Evolutionary conservation across 2,329 filamentous ascomycete genomes (phyloP).

Genomic region (Talaromyces funiculosus): DNA sequence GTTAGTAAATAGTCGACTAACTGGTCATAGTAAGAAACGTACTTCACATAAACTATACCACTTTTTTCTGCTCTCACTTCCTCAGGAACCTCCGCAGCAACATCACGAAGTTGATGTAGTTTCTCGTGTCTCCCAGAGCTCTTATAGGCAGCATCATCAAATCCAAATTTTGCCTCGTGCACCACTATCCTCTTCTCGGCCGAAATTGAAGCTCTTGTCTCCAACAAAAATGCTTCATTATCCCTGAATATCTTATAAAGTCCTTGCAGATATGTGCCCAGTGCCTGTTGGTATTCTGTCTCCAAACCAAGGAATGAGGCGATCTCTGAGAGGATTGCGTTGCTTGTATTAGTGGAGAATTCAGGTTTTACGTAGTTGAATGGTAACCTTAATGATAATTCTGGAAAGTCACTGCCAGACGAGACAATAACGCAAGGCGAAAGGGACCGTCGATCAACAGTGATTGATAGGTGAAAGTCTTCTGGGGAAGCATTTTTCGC

Average conservation of each 20-base stretch:
- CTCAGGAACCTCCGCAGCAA: conserved; percentile 46
- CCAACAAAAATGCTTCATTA: conserved; percentile 61
- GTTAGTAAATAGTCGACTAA: not conserved
- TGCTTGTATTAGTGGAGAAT: conserved; percentile 34
- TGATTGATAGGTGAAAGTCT: conserved; percentile 55
- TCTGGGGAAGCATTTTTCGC: conserved; percentile 31
- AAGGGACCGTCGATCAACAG: conserved; percentile 57
- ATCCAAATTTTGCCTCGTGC: conserved; percentile 54
- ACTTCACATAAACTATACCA: conserved; percentile 74
- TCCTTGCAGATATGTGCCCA: conserved; percentile 47
- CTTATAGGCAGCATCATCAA: conserved; percentile 65
- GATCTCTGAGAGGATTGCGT: conserved; percentile 34
- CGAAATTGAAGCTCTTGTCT: conserved; percentile 45
- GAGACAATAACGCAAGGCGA: conserved; percentile 61
- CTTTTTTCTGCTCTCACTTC: conserved; percentile 60
- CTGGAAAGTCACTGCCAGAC: conserved; percentile 42
- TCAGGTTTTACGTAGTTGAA: conserved; percentile 54
- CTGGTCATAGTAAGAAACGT: conserved; percentile 20
- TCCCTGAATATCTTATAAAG: conserved; percentile 57
- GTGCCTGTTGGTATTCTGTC: conserved; percentile 38
- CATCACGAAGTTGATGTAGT: conserved; percentile 54
- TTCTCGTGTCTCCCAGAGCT: conserved; percentile 57
- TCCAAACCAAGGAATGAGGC: conserved; percentile 51
- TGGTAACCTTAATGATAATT: conserved; percentile 52
- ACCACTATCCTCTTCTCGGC: conserved; percentile 44